Percentiles rank a stretch among this genome's conserved stretches.
Conservation (phyloP, 345 rosid species). For the Eucalyptus polybractea region DNA sequence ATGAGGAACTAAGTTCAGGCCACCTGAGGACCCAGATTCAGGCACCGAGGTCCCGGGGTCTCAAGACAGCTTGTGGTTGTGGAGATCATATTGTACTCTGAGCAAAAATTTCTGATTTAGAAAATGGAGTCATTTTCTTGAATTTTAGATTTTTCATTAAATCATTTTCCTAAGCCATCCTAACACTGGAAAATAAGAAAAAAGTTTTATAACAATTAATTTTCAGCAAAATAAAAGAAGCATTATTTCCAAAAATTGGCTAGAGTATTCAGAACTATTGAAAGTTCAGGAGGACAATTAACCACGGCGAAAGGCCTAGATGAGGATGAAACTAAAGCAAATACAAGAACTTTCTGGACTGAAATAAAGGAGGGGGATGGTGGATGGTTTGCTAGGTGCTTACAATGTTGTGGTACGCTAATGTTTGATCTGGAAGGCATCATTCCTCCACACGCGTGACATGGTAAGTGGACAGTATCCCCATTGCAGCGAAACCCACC, state of each 20-base stretch:
- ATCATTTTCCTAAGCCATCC: not conserved
- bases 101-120: not conserved
- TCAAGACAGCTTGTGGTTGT: not conserved
- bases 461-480: slow-evolving; percentile 57
- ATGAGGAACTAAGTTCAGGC: not conserved
- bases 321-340: not conserved
- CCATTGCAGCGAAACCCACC: slow-evolving; percentile 57
- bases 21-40: not conserved
- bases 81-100: not conserved
- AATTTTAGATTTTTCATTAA: not conserved
- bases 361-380: not conserved
- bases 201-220: not conserved
- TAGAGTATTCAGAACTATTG: not conserved
- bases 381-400: not conserved
- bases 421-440: slow-evolving; percentile 64
- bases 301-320: not conserved
- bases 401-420: slow-evolving; percentile 75
- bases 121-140: not conserved
- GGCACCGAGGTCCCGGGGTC: not conserved
- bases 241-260: not conserved
- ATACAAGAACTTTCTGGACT: not conserved
- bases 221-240: not conserved
- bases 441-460: slow-evolving; percentile 80
- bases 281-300: not conserved
- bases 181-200: not conserved